Percentiles rank a stretch among this genome's conserved stretches.
These are phyloP conservation scores for Russula griseocarnosa DNA, from an alignment of 768 basidiomycete species.

Conservation along the genomic window DNA sequence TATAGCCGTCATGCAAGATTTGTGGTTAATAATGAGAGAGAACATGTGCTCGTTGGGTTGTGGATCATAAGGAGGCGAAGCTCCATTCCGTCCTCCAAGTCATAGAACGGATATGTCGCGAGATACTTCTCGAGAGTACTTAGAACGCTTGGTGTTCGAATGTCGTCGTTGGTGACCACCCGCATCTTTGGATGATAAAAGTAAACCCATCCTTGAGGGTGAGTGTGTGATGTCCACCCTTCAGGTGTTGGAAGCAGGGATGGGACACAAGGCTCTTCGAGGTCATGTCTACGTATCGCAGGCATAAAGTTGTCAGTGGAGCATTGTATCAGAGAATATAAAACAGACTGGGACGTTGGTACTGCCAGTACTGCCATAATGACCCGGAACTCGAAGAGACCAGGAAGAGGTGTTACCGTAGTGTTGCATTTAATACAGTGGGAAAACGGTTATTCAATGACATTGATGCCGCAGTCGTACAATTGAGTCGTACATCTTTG, in stretches of 20 bases:
- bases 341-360: slow-evolving; percentile 6
- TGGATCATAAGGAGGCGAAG: slow-evolving; percentile 38
- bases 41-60: slow-evolving; percentile 32
- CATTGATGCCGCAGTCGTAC: not conserved
- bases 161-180: slow-evolving; percentile 49
- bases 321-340: not conserved
- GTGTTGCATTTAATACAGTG: not conserved
- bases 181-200: slow-evolving; percentile 42
- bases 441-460: not conserved
- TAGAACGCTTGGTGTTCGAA: slow-evolving; percentile 40
- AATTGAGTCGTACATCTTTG: too few relatives aligned
- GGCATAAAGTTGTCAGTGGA: not conserved
- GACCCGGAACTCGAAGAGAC: not conserved
- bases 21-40: slow-evolving; percentile 46
- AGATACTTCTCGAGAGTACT: slow-evolving; percentile 34
- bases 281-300: not conserved
- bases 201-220: slow-evolving; percentile 51
- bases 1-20: slow-evolving; percentile 46
- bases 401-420: not conserved
- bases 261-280: not conserved
- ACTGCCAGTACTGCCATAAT: slow-evolving; percentile 2
- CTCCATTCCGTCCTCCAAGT: slow-evolving; percentile 44
- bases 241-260: slow-evolving; percentile 1
- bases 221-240: slow-evolving; percentile 34
- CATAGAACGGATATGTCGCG: slow-evolving; percentile 32